phyloP scores from a whole-genome alignment of 2,329 filamentous ascomycete genomes.

The Colletotrichum coccodes region DNA sequence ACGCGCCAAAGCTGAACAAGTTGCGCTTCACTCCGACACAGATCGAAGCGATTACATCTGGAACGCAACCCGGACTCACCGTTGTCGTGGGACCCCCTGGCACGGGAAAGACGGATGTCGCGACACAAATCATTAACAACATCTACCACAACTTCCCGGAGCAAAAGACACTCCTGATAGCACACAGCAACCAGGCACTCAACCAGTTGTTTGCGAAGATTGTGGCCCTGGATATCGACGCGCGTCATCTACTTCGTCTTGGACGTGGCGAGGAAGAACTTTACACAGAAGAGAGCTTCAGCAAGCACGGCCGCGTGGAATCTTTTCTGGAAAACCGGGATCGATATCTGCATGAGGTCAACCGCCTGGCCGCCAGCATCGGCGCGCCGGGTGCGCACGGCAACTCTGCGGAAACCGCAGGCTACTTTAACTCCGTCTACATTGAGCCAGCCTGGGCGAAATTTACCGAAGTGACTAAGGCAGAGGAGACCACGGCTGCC shows the following conservation, averaged over 20 bases:
- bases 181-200: conserved; percentile 96
- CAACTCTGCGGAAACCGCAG: conserved; percentile 94
- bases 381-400: conserved; percentile 93
- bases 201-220: conserved; percentile 99
- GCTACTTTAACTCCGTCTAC: conserved; percentile 95
- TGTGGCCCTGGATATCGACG: conserved; percentile 93
- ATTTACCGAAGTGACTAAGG: conserved; percentile 71
- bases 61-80: conserved; percentile 92
- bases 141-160: conserved; percentile 97
- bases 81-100: conserved; percentile 95
- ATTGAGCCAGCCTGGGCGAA: conserved; percentile 88
- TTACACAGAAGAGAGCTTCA: conserved; percentile 85
- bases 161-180: conserved; percentile 90
- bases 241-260: conserved; percentile 89
- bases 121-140: conserved; percentile 98
- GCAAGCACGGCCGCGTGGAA: conserved; percentile 94
- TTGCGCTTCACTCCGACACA: conserved; percentile 93
- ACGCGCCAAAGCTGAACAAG: conserved; percentile 82
- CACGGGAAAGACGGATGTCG: conserved; percentile 99
- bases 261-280: conserved; percentile 97
- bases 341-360: conserved; percentile 82
- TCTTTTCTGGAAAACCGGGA: conserved; percentile 92
- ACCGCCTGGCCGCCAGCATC: conserved; percentile 85
- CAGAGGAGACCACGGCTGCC: conserved; percentile 64
- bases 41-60: conserved; percentile 91